Conservation (phyloP, 2,329 filamentous ascomycete species). For the Fusarium neocosmosporiellum region DNA sequence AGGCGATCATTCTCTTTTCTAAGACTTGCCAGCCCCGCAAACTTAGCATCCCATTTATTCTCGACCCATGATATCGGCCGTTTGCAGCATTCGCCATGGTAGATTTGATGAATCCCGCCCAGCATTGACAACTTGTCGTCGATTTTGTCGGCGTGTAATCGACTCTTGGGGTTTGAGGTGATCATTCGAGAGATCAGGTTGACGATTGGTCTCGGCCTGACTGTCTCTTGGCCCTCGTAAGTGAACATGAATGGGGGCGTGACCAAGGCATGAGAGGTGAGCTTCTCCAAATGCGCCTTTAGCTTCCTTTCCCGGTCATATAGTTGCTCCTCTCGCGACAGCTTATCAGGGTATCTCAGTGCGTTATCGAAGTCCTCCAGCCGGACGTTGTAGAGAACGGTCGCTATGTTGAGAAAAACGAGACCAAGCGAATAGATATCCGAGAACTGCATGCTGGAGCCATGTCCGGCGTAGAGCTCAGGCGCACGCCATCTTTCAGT, state of each 20-base stretch:
- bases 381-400: slow-evolving; percentile 55
- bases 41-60: slow-evolving; percentile 52
- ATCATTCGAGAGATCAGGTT: slow-evolving; percentile 53
- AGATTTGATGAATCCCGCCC: slow-evolving; percentile 60
- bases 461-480: slow-evolving; percentile 52
- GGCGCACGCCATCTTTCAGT: slow-evolving; percentile 60
- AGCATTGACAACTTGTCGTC: slow-evolving; percentile 56
- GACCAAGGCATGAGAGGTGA: slow-evolving; percentile 49
- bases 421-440: slow-evolving; percentile 62
- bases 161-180: slow-evolving; percentile 44
- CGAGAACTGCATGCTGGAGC: slow-evolving; percentile 58
- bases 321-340: slow-evolving; percentile 48
- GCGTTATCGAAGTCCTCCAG: slow-evolving; percentile 54
- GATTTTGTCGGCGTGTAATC: slow-evolving; percentile 51
- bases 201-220: slow-evolving; percentile 54
- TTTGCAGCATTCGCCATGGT: slow-evolving; percentile 59
- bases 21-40: slow-evolving; percentile 44
- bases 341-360: slow-evolving; percentile 45
- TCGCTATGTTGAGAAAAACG: slow-evolving; percentile 58
- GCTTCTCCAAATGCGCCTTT: slow-evolving; percentile 47
- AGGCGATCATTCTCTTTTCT: slow-evolving; percentile 48
- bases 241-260: slow-evolving; percentile 52
- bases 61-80: slow-evolving; percentile 51
- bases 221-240: slow-evolving; percentile 51
- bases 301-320: slow-evolving; percentile 50